Conservation (phyloP, 2,329 filamentous ascomycete species). For the Pseudopyricularia cyperi region DNA sequence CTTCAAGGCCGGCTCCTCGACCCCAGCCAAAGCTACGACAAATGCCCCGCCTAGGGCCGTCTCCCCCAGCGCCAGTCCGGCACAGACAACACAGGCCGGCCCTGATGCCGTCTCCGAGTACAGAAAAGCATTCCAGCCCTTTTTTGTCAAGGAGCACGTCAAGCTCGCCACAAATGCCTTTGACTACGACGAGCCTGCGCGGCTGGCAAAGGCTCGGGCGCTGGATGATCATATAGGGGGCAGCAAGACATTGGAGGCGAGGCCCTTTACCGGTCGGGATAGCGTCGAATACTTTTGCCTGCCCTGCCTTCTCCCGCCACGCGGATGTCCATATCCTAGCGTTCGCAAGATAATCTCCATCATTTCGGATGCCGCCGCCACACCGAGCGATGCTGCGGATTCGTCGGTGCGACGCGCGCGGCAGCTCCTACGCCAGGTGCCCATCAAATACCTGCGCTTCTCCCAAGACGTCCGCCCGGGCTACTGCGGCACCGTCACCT, state of each 20-base stretch:
- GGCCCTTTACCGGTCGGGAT: conserved; percentile 22
- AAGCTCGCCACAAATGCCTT: conserved; percentile 51
- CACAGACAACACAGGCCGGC: conserved; percentile 13
- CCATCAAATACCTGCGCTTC: conserved; percentile 51
- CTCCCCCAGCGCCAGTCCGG: conserved; percentile 7
- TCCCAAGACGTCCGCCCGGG: conserved; percentile 53
- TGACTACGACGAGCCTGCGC: conserved; percentile 43
- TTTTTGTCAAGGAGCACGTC: conserved; percentile 64
- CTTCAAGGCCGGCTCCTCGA: conserved; percentile 24
- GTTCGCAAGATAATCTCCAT: conserved; percentile 49
- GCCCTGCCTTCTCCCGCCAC: conserved; percentile 19
- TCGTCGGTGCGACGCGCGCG: conserved; percentile 21
- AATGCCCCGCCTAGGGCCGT: conserved; percentile 15
- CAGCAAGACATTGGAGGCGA: conserved; percentile 26
- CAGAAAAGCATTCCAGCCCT: conserved; percentile 63
- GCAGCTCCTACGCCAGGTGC: conserved; percentile 35
- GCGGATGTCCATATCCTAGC: conserved; percentile 34
- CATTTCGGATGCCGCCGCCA: conserved; percentile 14
- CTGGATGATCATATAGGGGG: conserved; percentile 39
- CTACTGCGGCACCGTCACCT: conserved; percentile 63
- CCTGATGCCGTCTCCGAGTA: conserved; percentile 36
- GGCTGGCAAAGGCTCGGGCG: conserved; percentile 32
- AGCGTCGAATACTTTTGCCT: conserved; percentile 32
- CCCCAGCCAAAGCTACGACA: conserved; percentile 24
- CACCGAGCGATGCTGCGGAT: conserved; percentile 22